These are phyloP conservation scores for Sporothrix protearum DNA, from an alignment of 2,329 filamentous ascomycete species.

Conservation along the genomic window DNA sequence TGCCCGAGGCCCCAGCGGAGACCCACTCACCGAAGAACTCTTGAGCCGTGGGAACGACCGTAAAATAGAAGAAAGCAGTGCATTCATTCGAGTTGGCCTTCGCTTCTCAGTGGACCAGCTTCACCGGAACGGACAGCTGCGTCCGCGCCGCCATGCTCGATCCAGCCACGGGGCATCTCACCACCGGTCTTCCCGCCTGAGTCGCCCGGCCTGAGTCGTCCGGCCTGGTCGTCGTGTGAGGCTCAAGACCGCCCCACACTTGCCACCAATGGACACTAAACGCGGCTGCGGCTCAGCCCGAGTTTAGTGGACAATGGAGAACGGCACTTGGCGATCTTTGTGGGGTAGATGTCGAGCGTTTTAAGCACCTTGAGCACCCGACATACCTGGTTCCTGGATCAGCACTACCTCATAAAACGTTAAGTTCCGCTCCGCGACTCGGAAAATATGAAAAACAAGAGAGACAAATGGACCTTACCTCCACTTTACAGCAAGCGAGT, in stretches of 20 bases:
- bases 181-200: no score
- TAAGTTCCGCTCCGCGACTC: background rate
- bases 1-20: no score
- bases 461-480: background rate
- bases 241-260: background rate
- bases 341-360: background rate
- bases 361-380: background rate
- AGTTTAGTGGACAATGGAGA: background rate
- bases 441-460: background rate
- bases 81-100: no score
- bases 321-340: background rate
- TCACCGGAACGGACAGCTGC: no score
- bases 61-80: no score
- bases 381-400: background rate
- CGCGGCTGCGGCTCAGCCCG: background rate
- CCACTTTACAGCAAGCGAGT: background rate
- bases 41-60: no score
- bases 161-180: no score
- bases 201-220: no score
- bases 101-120: no score
- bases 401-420: background rate
- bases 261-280: background rate
- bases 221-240: background rate
- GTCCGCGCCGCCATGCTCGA: no score
- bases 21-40: no score